Conservation (phyloP, 345 rosid species). For the Euphorbia lathyris region DNA sequence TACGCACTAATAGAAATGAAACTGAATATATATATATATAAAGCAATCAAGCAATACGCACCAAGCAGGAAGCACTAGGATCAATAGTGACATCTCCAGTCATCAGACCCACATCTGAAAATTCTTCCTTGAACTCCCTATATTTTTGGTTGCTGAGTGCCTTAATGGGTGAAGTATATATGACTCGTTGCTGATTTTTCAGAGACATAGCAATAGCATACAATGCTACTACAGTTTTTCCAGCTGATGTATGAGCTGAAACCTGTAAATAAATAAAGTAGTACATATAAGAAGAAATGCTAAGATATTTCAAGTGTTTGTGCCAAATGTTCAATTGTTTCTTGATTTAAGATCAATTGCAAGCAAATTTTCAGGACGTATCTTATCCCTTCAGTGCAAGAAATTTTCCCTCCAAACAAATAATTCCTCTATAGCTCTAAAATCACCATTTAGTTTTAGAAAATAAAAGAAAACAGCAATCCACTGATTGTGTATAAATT, state of each 20-base stretch:
- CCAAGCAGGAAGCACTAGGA: conserved; percentile 94
- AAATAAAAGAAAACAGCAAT: background rate
- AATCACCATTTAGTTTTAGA: background rate
- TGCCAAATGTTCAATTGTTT: background rate
- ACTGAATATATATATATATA: background rate
- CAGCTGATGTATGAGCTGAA: conserved; percentile 99
- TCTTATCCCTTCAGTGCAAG: background rate
- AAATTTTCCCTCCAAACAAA: conserved; percentile 2
- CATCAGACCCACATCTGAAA: conserved; percentile 97
- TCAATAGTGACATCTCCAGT: conserved; percentile 98
- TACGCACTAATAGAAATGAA: background rate
- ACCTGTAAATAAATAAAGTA: conserved; percentile 46
- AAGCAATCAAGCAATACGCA: conserved; percentile 19
- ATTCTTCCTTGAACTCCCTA: conserved; percentile 95
- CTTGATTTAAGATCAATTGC: background rate
- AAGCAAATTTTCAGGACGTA: background rate
- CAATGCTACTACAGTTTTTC: conserved; percentile 90
- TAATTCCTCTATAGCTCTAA: conserved; percentile 1
- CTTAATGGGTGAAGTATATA: conserved; percentile 94
- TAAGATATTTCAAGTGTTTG: background rate
- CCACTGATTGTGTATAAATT: background rate
- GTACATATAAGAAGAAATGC: background rate
- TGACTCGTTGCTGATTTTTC: conserved; percentile 79
- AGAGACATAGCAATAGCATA: conserved; percentile 97
- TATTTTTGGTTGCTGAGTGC: conserved; percentile 96